Evolutionary conservation across 768 basidiomycete genomes (phyloP).

Genomic region (Mycena olivaceomarginata): DNA sequence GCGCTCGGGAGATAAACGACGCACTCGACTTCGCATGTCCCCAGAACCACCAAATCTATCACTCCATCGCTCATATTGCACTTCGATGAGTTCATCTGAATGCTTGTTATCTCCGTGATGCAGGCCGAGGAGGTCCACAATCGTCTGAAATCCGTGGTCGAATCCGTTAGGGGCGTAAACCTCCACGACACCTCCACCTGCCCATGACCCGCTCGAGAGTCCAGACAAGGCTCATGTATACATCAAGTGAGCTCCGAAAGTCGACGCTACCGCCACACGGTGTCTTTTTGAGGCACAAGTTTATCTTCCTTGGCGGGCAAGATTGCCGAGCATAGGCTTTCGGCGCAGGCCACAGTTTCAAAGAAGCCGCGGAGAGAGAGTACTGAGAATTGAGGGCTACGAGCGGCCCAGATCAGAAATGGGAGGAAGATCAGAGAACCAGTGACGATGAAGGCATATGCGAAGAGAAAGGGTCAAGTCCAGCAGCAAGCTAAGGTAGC

Average conservation of each 20-base stretch:
- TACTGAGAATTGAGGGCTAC: background rate
- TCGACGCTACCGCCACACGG: conserved; percentile 57
- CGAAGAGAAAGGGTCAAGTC: too few relatives aligned
- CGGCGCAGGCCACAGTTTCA: background rate
- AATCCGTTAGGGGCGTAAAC: conserved; percentile 57
- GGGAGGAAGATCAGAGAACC: background rate
- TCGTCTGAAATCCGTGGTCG: conserved; percentile 53
- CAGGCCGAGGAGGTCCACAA: conserved; percentile 55
- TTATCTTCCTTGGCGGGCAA: background rate
- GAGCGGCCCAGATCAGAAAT: background rate
- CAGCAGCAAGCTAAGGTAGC: too few relatives aligned
- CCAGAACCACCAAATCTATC: conserved; percentile 61
- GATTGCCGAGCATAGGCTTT: background rate
- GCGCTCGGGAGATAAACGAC: conserved; percentile 16
- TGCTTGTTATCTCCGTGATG: conserved; percentile 51
- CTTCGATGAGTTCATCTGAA: conserved; percentile 51
- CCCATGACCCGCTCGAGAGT: conserved; percentile 55
- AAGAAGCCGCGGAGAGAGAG: background rate
- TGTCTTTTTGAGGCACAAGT: conserved; percentile 44
- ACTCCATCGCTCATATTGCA: conserved; percentile 46
- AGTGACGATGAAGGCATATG: too few relatives aligned
- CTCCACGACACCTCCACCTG: conserved; percentile 47
- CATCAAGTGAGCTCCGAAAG: conserved; percentile 59
- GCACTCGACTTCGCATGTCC: conserved; percentile 68
- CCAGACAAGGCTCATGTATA: conserved; percentile 59